Percentiles rank a stretch among this genome's conserved stretches.
These are phyloP conservation scores for Isatis tinctoria DNA, from an alignment of 345 rosid genomes.

Conservation along the genomic window DNA sequence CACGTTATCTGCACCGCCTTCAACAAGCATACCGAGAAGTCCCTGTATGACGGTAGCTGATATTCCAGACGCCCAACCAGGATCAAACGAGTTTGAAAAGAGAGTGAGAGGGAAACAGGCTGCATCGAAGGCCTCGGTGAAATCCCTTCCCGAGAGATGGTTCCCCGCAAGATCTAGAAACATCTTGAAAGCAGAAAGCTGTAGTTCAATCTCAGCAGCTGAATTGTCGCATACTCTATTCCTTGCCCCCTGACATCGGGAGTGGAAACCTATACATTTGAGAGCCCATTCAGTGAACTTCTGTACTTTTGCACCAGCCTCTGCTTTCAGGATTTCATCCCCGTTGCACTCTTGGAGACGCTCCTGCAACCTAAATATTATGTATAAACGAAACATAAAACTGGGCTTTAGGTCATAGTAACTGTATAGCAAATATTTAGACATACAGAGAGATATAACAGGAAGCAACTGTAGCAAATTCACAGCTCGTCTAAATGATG, in stretches of 20 bases:
- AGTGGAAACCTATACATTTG: constrained; percentile 91
- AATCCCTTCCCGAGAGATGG: constrained; percentile 93
- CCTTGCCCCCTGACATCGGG: constrained; percentile 68
- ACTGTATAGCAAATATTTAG: neutral
- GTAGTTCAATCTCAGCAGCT: constrained; percentile 81
- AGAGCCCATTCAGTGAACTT: constrained; percentile 98
- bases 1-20: constrained; percentile 95
- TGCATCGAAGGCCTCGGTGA: constrained; percentile 97
- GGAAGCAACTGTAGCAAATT: neutral
- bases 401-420: neutral
- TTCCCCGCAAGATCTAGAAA: constrained; percentile 82
- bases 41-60: constrained; percentile 85
- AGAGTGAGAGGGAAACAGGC: constrained; percentile 96
- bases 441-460: too few relatives aligned
- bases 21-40: constrained; percentile 80
- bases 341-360: constrained; percentile 92
- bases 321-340: constrained; percentile 88
- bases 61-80: constrained; percentile 95
- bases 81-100: constrained; percentile 86
- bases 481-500: neutral
- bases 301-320: constrained; percentile 91
- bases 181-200: constrained; percentile 83
- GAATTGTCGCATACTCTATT: constrained; percentile 67
- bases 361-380: constrained; percentile 68
- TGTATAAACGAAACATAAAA: neutral